These are phyloP conservation scores for Phaseolus lunatus DNA, from an alignment of 306 rosid genomes.

Conservation along the genomic window DNA sequence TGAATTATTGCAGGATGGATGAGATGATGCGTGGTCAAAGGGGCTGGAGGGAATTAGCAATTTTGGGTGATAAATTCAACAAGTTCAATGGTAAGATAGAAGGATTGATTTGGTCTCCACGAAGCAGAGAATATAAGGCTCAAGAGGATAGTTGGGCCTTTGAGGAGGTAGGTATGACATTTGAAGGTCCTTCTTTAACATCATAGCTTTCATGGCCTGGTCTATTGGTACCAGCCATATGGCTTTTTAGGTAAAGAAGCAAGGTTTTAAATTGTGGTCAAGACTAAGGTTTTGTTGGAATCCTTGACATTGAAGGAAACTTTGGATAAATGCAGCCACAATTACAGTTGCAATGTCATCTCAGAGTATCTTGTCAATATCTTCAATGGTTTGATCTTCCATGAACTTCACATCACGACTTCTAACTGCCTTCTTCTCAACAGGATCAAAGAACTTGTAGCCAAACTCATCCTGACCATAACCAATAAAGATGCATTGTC, in stretches of 20 bases:
- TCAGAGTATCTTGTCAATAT: too few relatives aligned
- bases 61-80: conserved; percentile 84
- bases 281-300: not conserved
- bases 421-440: too few relatives aligned
- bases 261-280: not conserved
- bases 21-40: conserved; percentile 99
- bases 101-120: conserved; percentile 90
- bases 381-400: too few relatives aligned
- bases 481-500: too few relatives aligned
- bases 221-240: not conserved
- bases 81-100: conserved; percentile 88
- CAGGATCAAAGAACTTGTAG: too few relatives aligned
- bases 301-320: not conserved
- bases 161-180: conserved; percentile 74
- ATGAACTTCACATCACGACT: too few relatives aligned
- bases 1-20: conserved; percentile 74
- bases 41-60: conserved; percentile 93
- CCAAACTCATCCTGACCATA: too few relatives aligned
- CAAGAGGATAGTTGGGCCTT: conserved; percentile 79
- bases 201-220: conserved; percentile 2
- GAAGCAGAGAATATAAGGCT: conserved; percentile 62
- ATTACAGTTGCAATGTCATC: not conserved
- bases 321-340: not conserved
- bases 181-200: not conserved
- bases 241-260: not conserved